A percentile compares a stretch with the other conserved stretches of the same genome.
Conservation (phyloP, 257 asterid species). For the Verbascum thapsus region DNA sequence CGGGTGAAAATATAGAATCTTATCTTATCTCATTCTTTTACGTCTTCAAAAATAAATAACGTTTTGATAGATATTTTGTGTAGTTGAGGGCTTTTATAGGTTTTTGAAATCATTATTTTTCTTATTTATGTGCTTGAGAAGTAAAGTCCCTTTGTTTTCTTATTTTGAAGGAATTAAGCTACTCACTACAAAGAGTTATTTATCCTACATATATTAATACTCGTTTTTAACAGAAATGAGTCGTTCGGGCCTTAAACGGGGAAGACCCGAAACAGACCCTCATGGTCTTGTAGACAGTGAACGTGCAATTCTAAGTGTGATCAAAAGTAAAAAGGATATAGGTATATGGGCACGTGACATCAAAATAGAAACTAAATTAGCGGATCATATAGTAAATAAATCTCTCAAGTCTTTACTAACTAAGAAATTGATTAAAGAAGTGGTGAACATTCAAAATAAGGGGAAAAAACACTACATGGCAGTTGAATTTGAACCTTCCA, state of each 20-base stretch:
- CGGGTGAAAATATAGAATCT: no score
- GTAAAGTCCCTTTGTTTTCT: no score
- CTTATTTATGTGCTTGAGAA: no score
- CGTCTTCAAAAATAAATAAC: no score
- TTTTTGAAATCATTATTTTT: no score
- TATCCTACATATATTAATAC: not conserved
- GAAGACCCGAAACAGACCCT: constrained; percentile 44
- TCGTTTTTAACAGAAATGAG: constrained; percentile 32
- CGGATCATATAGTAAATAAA: constrained; percentile 36
- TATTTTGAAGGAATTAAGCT: no score
- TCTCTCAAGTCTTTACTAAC: constrained; percentile 38
- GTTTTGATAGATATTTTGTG: no score
- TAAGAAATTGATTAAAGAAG: constrained; percentile 49
- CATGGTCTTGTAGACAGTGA: constrained; percentile 44
- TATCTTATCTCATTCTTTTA: no score
- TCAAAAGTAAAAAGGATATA: constrained; percentile 38
- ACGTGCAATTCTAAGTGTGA: constrained; percentile 41
- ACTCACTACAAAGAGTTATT: no score
- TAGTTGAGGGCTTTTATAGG: no score
- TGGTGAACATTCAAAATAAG: constrained; percentile 46
- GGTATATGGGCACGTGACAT: constrained; percentile 53
- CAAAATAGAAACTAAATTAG: constrained; percentile 39
- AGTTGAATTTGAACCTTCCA: constrained; percentile 59
- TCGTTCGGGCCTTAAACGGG: constrained; percentile 44
- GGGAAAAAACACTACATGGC: constrained; percentile 58